Evolutionary conservation across 495 filamentous ascomycete species (phyloP).

Genomic region (Aspergillus funiculosus): DNA sequence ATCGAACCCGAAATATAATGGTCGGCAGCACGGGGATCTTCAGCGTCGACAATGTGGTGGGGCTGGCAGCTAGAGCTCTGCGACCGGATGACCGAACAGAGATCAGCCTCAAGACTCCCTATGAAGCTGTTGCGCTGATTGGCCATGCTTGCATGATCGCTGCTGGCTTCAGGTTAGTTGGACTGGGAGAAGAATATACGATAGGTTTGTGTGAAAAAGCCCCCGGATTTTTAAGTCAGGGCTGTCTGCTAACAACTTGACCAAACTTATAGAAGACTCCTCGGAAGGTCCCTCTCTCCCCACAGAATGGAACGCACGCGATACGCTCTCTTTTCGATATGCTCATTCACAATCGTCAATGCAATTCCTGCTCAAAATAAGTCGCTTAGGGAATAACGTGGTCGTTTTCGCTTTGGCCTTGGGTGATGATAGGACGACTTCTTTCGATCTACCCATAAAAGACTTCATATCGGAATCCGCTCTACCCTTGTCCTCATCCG

Average conservation of each 20-base stretch:
- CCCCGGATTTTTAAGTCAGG: neutral
- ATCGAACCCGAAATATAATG: conserved; percentile 21
- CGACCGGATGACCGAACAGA: conserved; percentile 21
- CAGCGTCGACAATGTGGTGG: conserved; percentile 28
- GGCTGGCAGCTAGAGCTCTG: conserved; percentile 31
- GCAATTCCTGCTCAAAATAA: conserved; percentile 74
- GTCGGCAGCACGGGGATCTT: conserved; percentile 21
- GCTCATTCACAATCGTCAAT: conserved; percentile 83
- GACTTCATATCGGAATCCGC: conserved; percentile 68
- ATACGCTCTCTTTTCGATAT: conserved; percentile 76
- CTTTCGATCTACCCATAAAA: conserved; percentile 65
- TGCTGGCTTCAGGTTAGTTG: conserved; percentile 75
- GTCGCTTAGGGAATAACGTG: conserved; percentile 74
- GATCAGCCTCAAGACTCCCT: conserved; percentile 61
- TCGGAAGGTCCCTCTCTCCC: conserved; percentile 58
- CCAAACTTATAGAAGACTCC: conserved; percentile 36
- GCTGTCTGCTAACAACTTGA: neutral
- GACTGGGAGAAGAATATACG: conserved; percentile 73
- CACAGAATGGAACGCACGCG: conserved; percentile 68
- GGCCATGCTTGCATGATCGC: conserved; percentile 76
- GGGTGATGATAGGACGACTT: conserved; percentile 72
- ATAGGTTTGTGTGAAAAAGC: conserved; percentile 43
- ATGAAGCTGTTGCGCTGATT: conserved; percentile 82
- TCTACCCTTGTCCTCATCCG: conserved; percentile 45
- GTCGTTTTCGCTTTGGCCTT: conserved; percentile 73